A percentile compares a stretch with the other conserved stretches of the same genome.
Conservation (phyloP, 1,284 basidiomycete species). For the Apiotrichum veenhuisii region DNA sequence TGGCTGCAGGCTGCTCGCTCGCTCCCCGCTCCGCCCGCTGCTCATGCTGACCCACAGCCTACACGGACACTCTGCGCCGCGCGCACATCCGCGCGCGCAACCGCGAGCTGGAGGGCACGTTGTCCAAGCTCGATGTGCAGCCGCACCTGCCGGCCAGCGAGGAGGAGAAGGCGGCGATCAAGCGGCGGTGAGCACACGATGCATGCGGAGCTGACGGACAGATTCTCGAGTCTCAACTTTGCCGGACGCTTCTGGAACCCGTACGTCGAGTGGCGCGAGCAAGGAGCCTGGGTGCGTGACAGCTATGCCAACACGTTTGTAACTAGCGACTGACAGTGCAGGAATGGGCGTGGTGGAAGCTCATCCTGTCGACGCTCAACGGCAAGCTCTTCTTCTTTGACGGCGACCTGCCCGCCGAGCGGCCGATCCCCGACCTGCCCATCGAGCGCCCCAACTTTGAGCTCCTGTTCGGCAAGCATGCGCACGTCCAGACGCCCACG, state of each 20-base stretch:
- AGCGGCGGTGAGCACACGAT: constrained; percentile 34
- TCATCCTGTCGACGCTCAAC: constrained; percentile 41
- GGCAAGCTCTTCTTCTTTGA: constrained; percentile 42
- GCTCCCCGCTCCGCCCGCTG: no score
- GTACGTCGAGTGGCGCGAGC: constrained; percentile 54
- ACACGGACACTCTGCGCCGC: constrained; percentile 45
- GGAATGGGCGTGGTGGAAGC: constrained; percentile 49
- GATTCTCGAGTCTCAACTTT: constrained; percentile 39
- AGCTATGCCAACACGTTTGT: neutral
- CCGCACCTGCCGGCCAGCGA: constrained; percentile 27
- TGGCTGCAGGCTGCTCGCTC: no score
- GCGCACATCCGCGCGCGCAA: constrained; percentile 37
- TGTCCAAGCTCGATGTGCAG: constrained; percentile 19
- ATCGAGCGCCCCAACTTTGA: constrained; percentile 41
- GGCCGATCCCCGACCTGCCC: constrained; percentile 43
- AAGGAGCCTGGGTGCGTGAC: constrained; percentile 49
- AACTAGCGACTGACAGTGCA: constrained; percentile 7
- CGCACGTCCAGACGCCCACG: constrained; percentile 3
- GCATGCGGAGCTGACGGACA: constrained; percentile 12
- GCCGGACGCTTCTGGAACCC: constrained; percentile 50
- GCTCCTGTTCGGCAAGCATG: constrained; percentile 32
- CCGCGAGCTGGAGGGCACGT: constrained; percentile 20
- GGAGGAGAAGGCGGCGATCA: constrained; percentile 47
- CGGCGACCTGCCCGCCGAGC: constrained; percentile 35
- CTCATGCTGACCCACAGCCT: constrained; percentile 26